Base-by-base conservation (phyloP, 2,329 filamentous ascomycete species). In the Cercospora sp. region DNA sequence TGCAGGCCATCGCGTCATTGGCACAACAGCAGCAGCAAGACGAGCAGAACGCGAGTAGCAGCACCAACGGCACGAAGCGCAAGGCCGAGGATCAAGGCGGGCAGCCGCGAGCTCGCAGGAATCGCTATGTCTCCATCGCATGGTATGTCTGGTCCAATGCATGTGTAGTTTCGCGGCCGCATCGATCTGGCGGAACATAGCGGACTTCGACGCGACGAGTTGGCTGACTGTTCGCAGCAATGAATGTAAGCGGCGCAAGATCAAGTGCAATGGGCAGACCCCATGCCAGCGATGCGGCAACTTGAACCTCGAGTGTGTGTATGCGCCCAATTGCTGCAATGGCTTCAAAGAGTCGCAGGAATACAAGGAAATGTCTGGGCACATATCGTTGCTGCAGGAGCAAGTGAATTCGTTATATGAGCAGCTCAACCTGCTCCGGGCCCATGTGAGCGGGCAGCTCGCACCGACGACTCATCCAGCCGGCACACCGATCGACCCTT, bases 261-360 rank as follows among this genome's bases (percentile, higher is more conserved):
- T 90, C 77, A 89, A 89, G 71, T 89, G 88, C 80, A 90, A 90
- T 79, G 88, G 88, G 51, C 85, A 90, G 76, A 85, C 84, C 13
- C 88, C 88, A 12, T 90, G 88, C 74, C 86, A 89, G 74, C 83
- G 88, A 71, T 90, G 88, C 77, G 88, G 87, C 28, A 89, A 89
- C 77, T 81, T 90, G 65, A 85, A 83, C 67, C 82, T 90, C 68
- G 87, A 89, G 76, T 90, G 86, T 76, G 80, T 87, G 67, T 90
- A 90, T 81, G 86, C 87, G 69, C 87, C 88, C 5, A 90, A 90
- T 75, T 90, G 88, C 81, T 89, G 88, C 78, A 94, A 88, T 82
- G 93, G 88, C 79, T 93, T 97, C 85, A 95, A 94, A 79, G 94
- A 97, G 75, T 93, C 93, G 58, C 92, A 96, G 83, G 94, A 97